Evolutionary conservation across 768 basidiomycete genomes (phyloP), one percentile per base, ranked within the genome.

Genomic region (Rhizopogon vulgaris): DNA sequence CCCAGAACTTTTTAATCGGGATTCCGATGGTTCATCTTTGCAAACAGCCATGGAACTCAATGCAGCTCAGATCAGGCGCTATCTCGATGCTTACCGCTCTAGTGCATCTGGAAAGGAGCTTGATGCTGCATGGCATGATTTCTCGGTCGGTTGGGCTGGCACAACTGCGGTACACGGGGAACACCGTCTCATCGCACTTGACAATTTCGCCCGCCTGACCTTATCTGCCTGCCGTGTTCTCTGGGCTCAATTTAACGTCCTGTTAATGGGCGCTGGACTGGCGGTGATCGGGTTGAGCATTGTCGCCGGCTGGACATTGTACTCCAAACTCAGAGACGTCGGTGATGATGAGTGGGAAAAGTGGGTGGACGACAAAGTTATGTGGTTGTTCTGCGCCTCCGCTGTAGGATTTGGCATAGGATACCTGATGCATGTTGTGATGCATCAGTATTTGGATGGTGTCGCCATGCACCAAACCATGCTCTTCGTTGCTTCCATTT

Each of bases 181-280:
- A 4, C 52, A 56, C 14, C 51, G 55, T 14, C 41, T 68, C 34
- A 4, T 38, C 18, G 48, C 55, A 0, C 37, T 63, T 14, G 58
- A 56, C 56, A 58, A 52, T 12, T 68, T 69, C 37, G 64, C 63
- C 37, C 66, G 70, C 24, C 62, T 75, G 34, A 61, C 78, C 14
- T 59, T 74, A 10, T 70, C 76, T 1, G 78, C 78, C 2, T 94
- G 94, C 62, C 85, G 94, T 6, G 68, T 78, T 11, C 82, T 97
- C 50, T 99, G 96, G 96, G 95, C 96, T 1, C 90, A 91, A 61
- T 98, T 99, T 74, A 90, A 93, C 57, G 73, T 85, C 3, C 60
- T 79, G 1, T 73, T 90, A 12, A 97, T 98, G 78, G 67, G 72
- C 4, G 71, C 86, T 25, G 96, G 95, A 0, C 67, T 95, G 9